Conservation (phyloP, 441 rosid genomes). For the Biscutella laevigata region DNA sequence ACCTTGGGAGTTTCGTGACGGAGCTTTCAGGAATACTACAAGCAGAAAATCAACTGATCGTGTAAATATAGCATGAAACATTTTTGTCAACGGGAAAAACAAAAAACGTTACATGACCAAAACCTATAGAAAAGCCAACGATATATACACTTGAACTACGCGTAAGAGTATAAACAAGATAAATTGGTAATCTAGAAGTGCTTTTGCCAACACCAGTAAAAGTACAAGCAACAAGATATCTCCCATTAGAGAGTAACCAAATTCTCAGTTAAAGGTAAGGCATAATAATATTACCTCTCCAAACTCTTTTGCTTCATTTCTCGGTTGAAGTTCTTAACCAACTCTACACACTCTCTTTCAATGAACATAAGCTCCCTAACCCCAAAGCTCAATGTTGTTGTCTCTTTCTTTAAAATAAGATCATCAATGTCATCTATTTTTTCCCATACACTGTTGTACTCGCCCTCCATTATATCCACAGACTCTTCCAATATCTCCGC, state of each 20-base stretch:
- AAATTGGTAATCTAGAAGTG: not conserved
- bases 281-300: slow-evolving; percentile 26
- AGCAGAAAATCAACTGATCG: slow-evolving; percentile 23
- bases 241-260: slow-evolving; percentile 1
- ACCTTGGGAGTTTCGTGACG: slow-evolving; percentile 50
- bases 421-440: slow-evolving; percentile 61
- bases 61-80: slow-evolving; percentile 16
- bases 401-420: slow-evolving; percentile 49
- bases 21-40: slow-evolving; percentile 42
- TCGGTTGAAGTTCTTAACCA: slow-evolving; percentile 50
- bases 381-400: slow-evolving; percentile 54
- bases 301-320: slow-evolving; percentile 39
- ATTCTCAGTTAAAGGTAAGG: slow-evolving; percentile 4
- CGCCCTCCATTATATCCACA: slow-evolving; percentile 43
- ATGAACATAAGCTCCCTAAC: slow-evolving; percentile 73
- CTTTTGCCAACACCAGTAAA: not conserved
- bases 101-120: not conserved
- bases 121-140: not conserved
- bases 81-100: slow-evolving; percentile 1
- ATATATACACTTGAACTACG: not conserved
- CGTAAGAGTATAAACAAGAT: not conserved
- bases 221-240: slow-evolving; percentile 2
- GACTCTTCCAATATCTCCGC: slow-evolving; percentile 37
- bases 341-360: slow-evolving; percentile 71
- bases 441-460: slow-evolving; percentile 58